Percentiles rank a stretch among this genome's conserved stretches.
Conservation (phyloP, 2,329 filamentous ascomycete species). For the Xylaria hypoxylon region DNA sequence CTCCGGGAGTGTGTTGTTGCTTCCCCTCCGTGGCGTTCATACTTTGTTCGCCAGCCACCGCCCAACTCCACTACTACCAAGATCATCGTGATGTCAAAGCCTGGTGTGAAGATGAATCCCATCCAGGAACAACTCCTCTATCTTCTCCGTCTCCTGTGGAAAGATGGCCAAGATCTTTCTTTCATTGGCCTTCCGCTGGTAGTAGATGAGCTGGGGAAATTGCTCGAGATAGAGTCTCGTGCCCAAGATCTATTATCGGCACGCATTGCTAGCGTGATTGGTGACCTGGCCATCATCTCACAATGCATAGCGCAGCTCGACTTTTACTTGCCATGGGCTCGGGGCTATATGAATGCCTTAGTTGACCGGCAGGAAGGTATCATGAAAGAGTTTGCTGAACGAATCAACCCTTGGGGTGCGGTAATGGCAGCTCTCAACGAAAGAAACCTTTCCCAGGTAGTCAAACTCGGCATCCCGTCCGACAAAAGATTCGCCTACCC, state of each 20-base stretch:
- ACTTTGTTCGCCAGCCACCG: conserved; percentile 47
- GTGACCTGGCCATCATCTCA: conserved; percentile 60
- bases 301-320: conserved; percentile 54
- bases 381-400: conserved; percentile 44
- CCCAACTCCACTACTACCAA: conserved; percentile 46
- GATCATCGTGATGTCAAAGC: conserved; percentile 36
- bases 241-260: conserved; percentile 55
- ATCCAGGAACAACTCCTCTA: no score
- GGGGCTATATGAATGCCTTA: conserved; percentile 52
- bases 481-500: conserved; percentile 29
- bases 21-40: conserved; percentile 44
- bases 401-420: conserved; percentile 30
- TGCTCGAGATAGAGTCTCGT: conserved; percentile 54
- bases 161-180: no score
- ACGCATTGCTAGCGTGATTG: conserved; percentile 53
- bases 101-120: no score
- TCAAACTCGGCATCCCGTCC: conserved; percentile 56
- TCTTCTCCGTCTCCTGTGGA: no score
- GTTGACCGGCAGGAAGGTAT: conserved; percentile 44
- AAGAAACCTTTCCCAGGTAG: conserved; percentile 44
- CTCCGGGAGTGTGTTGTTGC: conserved; percentile 48
- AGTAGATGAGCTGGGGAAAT: conserved; percentile 62
- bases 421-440: conserved; percentile 40
- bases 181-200: no score
- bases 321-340: conserved; percentile 62